A percentile compares a stretch with the other conserved stretches of the same genome.
phyloP scores from a whole-genome alignment of 768 basidiomycete genomes.

The Scleroderma citrinum region DNA sequence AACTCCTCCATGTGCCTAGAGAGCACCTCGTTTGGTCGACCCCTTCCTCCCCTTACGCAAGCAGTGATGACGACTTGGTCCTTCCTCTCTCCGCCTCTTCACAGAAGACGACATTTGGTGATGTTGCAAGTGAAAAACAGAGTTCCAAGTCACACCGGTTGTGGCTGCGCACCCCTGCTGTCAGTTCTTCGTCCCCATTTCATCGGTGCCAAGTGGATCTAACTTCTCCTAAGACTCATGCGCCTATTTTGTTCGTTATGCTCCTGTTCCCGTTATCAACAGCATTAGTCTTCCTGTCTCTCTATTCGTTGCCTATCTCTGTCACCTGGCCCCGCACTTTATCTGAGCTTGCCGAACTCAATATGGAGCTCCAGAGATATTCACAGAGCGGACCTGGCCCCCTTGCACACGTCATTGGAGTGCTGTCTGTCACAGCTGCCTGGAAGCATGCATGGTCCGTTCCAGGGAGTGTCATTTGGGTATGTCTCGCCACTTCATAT shows the following conservation, averaged over 20 bases:
- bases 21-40: conserved; percentile 37
- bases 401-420: conserved; percentile 71
- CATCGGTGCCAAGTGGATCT: conserved; percentile 5
- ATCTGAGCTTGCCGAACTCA: conserved; percentile 69
- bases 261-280: conserved; percentile 70
- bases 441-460: conserved; percentile 99
- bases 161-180: conserved; percentile 29
- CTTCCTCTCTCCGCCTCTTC: conserved; percentile 54
- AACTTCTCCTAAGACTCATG: conserved; percentile 37
- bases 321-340: conserved; percentile 72
- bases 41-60: conserved; percentile 41
- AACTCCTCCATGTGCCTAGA: conserved; percentile 45
- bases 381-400: conserved; percentile 62
- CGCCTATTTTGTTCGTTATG: conserved; percentile 64
- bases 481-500: conserved; percentile 30
- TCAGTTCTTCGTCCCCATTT: conserved; percentile 19
- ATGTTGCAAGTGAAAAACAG: conserved; percentile 37
- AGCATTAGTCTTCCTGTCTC: conserved; percentile 36
- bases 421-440: conserved; percentile 76
- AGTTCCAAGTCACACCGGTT: conserved; percentile 22
- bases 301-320: conserved; percentile 61
- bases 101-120: conserved; percentile 39
- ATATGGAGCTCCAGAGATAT: conserved; percentile 71
- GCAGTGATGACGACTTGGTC: conserved; percentile 37
- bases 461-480: conserved; percentile 91